Conservation (phyloP, 73 alveolate genomes). For the Paramecium pentaurelia region DNA sequence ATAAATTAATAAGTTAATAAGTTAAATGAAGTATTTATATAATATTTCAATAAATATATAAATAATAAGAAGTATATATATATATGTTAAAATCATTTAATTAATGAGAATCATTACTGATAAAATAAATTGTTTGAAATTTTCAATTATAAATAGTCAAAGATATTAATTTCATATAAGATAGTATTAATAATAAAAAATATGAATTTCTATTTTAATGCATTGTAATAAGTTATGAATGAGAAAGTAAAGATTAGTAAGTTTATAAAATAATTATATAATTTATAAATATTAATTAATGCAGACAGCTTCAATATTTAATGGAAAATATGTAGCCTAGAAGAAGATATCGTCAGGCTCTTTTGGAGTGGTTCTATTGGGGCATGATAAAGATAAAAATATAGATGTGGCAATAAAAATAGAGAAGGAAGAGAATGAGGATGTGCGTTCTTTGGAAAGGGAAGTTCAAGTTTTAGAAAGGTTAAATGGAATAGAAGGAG, state of each 20-base stretch:
- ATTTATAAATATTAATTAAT: background rate
- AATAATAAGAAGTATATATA: background rate
- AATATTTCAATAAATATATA: background rate
- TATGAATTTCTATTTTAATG: background rate
- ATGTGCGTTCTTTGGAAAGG: conserved; percentile 52
- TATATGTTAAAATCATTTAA: background rate
- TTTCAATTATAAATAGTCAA: background rate
- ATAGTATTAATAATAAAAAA: no score
- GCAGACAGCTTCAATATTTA: conserved; percentile 7
- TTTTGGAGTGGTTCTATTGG: conserved; percentile 77
- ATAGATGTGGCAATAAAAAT: conserved; percentile 53
- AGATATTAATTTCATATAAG: background rate
- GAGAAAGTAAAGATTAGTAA: background rate
- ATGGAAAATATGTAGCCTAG: conserved; percentile 22
- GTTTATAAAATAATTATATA: background rate
- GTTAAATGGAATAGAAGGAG: conserved; percentile 37
- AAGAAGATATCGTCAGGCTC: conserved; percentile 89
- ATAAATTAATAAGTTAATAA: background rate
- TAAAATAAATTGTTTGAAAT: background rate
- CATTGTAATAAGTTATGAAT: background rate
- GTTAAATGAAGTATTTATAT: background rate
- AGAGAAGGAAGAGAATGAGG: conserved; percentile 64
- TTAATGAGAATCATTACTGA: background rate
- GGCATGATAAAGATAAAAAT: conserved; percentile 49
- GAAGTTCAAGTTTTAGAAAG: conserved; percentile 47